Evolutionary conservation across 139 green algal species (phyloP), one percentile per base, ranked within the genome.

Genomic region (Micractinium sp.): DNA sequence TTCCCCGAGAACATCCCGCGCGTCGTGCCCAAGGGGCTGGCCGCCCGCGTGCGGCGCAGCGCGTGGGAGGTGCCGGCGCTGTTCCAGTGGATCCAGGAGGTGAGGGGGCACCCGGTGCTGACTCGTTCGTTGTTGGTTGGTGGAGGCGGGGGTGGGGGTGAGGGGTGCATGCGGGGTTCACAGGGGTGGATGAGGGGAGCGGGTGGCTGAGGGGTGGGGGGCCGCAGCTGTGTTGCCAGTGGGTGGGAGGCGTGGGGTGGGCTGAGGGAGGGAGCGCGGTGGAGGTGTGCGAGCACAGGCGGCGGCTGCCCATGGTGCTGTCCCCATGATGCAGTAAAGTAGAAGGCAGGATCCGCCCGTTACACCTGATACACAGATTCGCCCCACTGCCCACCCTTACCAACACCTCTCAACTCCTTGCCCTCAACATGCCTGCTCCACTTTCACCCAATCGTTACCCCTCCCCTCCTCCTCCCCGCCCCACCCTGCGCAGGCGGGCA

Each of bases 1-100:
- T 99, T 99, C 93, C 94, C 96, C 14, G 98, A 99, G 88, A 99
- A 99, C 94, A 97, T 99, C 56, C 98, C 98, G 0, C 94, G 98
- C 18, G 94, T 99, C 38, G 93, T 99, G 86, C 98, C 98, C 79
- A 95, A 98, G 85, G 97, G 96, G 35, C 89, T 96, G 82, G 93
- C 90, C 20, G 96, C 94, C 36, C 86, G 91, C 39, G 90, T 99
- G 29, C 86, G 95, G 75, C 90, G 67, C 12, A 82, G n/a, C 33
- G 92, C 94, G 1, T 99, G 97, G 95, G 47, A 96, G 74, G 78
- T 92, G 38, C 95, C 93, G 7, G 36, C 84, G 3, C 86, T 98
- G 23, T 98, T 98, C 90, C 66, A 92, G 76, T 98, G 96, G 96
- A 53, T 98, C 38, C 95, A 98, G 81, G 36, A 95, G 91, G 91